Percentiles rank a stretch among this genome's conserved stretches.
phyloP scores from a whole-genome alignment of 495 filamentous ascomycete species.

The Xylaria venustula region DNA sequence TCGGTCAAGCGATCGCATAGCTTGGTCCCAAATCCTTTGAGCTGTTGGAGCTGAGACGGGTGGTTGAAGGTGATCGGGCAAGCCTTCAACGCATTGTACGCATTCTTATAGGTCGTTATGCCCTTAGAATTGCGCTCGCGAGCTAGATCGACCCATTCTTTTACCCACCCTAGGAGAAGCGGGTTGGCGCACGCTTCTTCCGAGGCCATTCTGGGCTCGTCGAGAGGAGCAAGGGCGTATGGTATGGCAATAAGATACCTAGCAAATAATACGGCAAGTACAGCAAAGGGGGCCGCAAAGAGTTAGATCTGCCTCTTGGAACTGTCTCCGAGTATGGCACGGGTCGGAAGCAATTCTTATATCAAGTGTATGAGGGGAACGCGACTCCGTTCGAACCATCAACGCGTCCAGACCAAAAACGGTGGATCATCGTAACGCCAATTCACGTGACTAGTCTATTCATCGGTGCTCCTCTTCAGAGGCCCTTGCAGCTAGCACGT shows the following conservation, averaged over 20 bases:
- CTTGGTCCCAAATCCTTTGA: constrained; percentile 71
- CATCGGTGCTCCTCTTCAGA: background rate
- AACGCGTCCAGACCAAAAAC: background rate
- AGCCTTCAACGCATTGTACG: constrained; percentile 76
- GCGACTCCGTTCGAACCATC: background rate
- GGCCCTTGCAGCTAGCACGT: background rate
- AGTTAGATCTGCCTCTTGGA: no score
- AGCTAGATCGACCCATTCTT: constrained; percentile 77
- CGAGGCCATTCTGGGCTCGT: constrained; percentile 16
- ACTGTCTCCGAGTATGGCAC: no score
- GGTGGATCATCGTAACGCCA: background rate
- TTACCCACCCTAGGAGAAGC: constrained; percentile 70
- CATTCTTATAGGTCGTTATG: constrained; percentile 71
- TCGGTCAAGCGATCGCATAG: constrained; percentile 70
- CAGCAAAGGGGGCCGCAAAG: no score
- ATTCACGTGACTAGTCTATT: background rate
- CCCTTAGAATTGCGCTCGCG: constrained; percentile 70
- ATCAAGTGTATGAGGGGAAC: background rate
- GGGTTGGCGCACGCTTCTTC: constrained; percentile 63
- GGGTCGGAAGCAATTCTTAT: background rate
- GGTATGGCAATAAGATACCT: no score
- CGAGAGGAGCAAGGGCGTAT: background rate
- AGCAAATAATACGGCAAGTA: background rate
- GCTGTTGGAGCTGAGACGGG: constrained; percentile 68
- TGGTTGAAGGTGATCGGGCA: constrained; percentile 74